Conservation (phyloP, 2,329 filamentous ascomycete species). For the Stagonosporopsis cucurbitacearum region DNA sequence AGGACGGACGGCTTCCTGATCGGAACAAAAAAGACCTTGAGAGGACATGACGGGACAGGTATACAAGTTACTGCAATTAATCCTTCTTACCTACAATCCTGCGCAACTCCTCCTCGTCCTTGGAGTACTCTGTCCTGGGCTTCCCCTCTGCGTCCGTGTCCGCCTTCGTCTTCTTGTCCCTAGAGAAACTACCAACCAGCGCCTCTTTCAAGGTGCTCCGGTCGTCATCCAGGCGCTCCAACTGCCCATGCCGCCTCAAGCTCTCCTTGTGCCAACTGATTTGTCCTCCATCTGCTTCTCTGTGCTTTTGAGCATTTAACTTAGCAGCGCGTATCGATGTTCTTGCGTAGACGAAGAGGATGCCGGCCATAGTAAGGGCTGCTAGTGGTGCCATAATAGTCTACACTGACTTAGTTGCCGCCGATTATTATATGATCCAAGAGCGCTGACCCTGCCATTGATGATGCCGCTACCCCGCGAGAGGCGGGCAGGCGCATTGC, state of each 20-base stretch:
- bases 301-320: slow-evolving; percentile 65
- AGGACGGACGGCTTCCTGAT: neutral
- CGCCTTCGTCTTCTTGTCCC: slow-evolving; percentile 38
- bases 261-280: slow-evolving; percentile 63
- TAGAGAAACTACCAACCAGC: slow-evolving; percentile 39
- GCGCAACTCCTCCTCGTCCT: slow-evolving; percentile 49
- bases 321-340: slow-evolving; percentile 72
- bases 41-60: neutral
- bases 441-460: slow-evolving; percentile 42
- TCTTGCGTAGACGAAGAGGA: slow-evolving; percentile 67
- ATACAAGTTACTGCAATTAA: slow-evolving; percentile 10
- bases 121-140: slow-evolving; percentile 38
- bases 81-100: slow-evolving; percentile 47
- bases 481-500: slow-evolving; percentile 39
- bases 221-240: slow-evolving; percentile 53
- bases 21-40: neutral
- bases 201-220: slow-evolving; percentile 42
- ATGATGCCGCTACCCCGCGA: slow-evolving; percentile 41
- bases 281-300: slow-evolving; percentile 64
- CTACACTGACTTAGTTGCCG: slow-evolving; percentile 35
- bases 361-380: slow-evolving; percentile 66
- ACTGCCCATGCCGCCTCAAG: slow-evolving; percentile 59
- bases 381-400: slow-evolving; percentile 66
- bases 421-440: neutral
- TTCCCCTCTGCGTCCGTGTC: slow-evolving; percentile 35